Base-by-base conservation (phyloP, 768 basidiomycete genomes). In the Calocera viscosa region DNA sequence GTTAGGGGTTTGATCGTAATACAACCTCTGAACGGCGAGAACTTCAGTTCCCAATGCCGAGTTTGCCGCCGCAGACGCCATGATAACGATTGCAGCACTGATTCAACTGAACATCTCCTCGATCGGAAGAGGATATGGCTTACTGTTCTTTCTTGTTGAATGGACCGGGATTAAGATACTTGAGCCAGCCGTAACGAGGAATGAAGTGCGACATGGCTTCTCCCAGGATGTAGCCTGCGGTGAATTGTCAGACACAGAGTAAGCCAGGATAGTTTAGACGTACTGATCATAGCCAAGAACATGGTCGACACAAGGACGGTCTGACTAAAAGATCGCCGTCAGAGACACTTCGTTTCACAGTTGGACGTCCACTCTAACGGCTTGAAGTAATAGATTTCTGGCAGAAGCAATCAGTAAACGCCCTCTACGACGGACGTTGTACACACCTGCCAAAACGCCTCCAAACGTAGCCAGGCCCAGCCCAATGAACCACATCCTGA, bases 91-190 rank as follows among this genome's bases (percentile, higher is more conserved):
- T 49, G 11, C 60, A 63, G 17, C 63, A 67, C 17, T 63, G 66
- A 16, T 40, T 19, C 19, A 38, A 60, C 78, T n/a, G n/a, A n/a
- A n/a, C n/a, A n/a, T n/a, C n/a, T n/a, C n/a, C n/a, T n/a, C n/a
- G n/a, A n/a, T n/a, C n/a, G n/a, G n/a, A n/a, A n/a, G n/a, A n/a
- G n/a, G n/a, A n/a, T 34, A 84, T 80, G 69, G 84, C 82, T 0
- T 82, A 81, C 72, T 82, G 82, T 71, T 85, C 83, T 67, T 84
- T 84, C 73, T 82, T 84, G 72, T 84, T 84, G 74, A 83, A 84
- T 2, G 83, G 81, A 28, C 80, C 82, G 19, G 83, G 84, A 69
- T 85, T 85, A 7, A 85, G 77, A 67, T 79, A 80, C 14, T 79
- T 80, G 71, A 84, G 77, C 24, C 76, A 47, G 2, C 83, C 82